Conservation (phyloP, 306 rosid genomes). For the Vigna mungo region DNA sequence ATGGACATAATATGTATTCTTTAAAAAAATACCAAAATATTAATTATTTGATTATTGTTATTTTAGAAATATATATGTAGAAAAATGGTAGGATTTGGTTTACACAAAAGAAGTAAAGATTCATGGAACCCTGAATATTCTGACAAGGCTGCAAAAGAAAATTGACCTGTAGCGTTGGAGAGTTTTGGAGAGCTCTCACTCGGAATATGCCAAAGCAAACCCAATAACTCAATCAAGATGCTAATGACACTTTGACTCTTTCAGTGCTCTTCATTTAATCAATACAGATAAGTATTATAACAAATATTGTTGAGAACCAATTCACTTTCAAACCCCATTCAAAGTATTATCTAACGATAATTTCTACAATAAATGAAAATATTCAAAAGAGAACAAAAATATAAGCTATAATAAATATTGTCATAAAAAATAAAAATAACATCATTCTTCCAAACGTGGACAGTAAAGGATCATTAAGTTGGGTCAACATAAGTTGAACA, state of each 20-base stretch:
- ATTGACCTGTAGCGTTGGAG: no score
- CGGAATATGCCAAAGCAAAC: background rate
- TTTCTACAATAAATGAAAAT: background rate
- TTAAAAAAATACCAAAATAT: no score
- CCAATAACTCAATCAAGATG: background rate
- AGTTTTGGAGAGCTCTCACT: background rate
- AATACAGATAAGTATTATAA: background rate
- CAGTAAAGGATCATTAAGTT: background rate
- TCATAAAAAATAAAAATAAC: background rate
- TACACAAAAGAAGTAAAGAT: no score
- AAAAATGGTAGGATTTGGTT: no score
- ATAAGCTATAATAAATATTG: background rate
- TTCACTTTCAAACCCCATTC: background rate
- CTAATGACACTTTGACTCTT: background rate
- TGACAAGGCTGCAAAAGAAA: no score
- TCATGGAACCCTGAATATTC: no score
- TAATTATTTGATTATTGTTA: no score
- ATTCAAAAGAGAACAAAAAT: background rate
- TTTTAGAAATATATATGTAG: no score
- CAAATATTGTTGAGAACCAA: background rate
- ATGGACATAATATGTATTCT: no score
- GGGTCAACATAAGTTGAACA: background rate
- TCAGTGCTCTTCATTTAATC: background rate
- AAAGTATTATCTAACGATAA: background rate
- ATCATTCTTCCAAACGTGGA: background rate